phyloP scores from a whole-genome alignment of 2,329 filamentous ascomycete species.

The Trichothecium roseum region DNA sequence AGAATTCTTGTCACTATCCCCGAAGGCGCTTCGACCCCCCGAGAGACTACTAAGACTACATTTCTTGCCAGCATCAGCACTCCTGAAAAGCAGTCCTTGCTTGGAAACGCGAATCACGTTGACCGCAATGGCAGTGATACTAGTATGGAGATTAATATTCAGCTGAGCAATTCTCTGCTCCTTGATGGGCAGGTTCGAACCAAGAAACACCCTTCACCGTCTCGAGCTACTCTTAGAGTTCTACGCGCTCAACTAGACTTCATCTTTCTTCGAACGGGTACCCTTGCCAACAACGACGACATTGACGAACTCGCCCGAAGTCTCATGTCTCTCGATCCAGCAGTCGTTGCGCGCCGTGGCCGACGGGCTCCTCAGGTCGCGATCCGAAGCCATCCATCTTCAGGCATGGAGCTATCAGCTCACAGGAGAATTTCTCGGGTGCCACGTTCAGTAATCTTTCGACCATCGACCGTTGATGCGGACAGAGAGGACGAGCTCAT shows the following conservation, averaged over 20 bases:
- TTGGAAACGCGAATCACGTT: neutral
- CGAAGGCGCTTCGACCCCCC: constrained; percentile 27
- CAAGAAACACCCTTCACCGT: constrained; percentile 35
- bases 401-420: neutral
- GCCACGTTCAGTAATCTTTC: constrained; percentile 14
- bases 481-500: constrained; percentile 20
- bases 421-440: constrained; percentile 2
- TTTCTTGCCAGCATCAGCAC: neutral
- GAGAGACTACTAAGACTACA: constrained; percentile 6
- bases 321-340: constrained; percentile 7
- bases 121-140: neutral
- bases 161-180: neutral
- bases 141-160: neutral
- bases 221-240: too few relatives aligned
- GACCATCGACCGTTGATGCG: constrained; percentile 11
- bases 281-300: constrained; percentile 14
- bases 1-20: constrained; percentile 25
- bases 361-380: too few relatives aligned
- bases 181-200: constrained; percentile 8
- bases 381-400: neutral
- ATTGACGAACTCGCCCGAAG: constrained; percentile 19
- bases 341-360: constrained; percentile 8
- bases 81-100: neutral
- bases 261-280: constrained; percentile 25
- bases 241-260: constrained; percentile 21